These are phyloP conservation scores for Torulaspora maleeae DNA, from an alignment of 805 yeast species.

Conservation along the genomic window DNA sequence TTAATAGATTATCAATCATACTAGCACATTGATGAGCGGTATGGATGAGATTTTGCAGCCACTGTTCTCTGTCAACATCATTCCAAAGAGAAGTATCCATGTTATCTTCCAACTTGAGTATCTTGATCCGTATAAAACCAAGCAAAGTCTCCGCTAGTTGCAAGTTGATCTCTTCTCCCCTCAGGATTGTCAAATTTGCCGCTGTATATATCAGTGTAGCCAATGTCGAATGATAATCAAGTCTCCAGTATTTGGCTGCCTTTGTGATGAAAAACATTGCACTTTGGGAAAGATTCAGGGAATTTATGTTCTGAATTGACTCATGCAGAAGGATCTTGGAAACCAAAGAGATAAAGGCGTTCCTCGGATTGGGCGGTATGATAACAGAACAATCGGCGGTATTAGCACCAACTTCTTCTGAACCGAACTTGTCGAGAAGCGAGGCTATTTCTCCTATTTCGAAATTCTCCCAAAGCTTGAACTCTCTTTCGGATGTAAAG, in stretches of 20 bases:
- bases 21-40: constrained; percentile 46
- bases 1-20: constrained; percentile 42
- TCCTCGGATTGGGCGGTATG: constrained; percentile 43
- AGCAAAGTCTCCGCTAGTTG: constrained; percentile 35
- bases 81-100: constrained; percentile 38
- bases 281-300: constrained; percentile 39
- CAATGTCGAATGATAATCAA: constrained; percentile 44
- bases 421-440: constrained; percentile 26
- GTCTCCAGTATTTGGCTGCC: constrained; percentile 55
- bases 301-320: constrained; percentile 5
- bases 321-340: constrained; percentile 44
- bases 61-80: constrained; percentile 45
- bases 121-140: constrained; percentile 28
- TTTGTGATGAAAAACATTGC: constrained; percentile 42
- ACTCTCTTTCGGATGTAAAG: constrained; percentile 36
- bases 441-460: constrained; percentile 35
- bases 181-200: constrained; percentile 37
- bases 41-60: constrained; percentile 44
- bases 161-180: constrained; percentile 31
- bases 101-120: constrained; percentile 21
- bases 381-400: constrained; percentile 7
- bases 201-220: constrained; percentile 51
- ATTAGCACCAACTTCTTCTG: constrained; percentile 2
- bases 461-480: constrained; percentile 40
- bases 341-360: constrained; percentile 40